Evolutionary conservation across 1,139 yeast species (phyloP).

Genomic region (Arxiozyma slooffiae): DNA sequence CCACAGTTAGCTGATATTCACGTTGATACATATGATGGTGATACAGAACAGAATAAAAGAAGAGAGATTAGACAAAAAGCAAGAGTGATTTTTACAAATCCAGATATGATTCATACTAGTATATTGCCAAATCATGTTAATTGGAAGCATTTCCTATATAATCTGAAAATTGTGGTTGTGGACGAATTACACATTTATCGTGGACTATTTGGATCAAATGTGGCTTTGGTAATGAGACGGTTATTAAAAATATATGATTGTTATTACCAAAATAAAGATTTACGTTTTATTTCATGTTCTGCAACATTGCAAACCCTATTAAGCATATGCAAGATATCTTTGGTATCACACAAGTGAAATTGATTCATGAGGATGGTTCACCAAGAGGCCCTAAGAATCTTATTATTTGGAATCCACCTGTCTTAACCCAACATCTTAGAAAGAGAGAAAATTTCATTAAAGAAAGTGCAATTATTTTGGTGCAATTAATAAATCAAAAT

Average conservation of each 20-base stretch:
- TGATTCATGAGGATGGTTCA: conserved; percentile 72
- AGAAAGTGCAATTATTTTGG: conserved; percentile 66
- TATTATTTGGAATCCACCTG: conserved; percentile 77
- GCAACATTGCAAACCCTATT: conserved; percentile 78
- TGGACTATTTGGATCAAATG: conserved; percentile 89
- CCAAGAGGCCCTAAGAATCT: conserved; percentile 70
- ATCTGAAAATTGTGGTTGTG: conserved; percentile 64
- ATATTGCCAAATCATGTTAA: conserved; percentile 63
- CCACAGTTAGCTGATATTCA: conserved; percentile 23
- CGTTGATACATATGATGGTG: conserved; percentile 89
- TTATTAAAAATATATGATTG: conserved; percentile 48
- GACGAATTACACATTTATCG: conserved; percentile 87
- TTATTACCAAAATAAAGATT: conserved; percentile 40
- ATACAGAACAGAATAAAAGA: conserved; percentile 56
- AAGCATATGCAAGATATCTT: conserved; percentile 64
- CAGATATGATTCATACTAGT: conserved; percentile 84
- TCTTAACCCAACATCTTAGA: conserved; percentile 24
- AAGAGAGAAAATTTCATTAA: conserved; percentile 58
- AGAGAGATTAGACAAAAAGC: conserved; percentile 48
- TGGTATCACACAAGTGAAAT: conserved; percentile 46
- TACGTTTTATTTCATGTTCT: conserved; percentile 77
- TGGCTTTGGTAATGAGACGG: conserved; percentile 73
- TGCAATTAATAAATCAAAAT: conserved; percentile 51
- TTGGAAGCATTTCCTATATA: conserved; percentile 62
- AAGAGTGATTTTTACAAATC: conserved; percentile 81